Percentiles rank a stretch among this genome's conserved stretches.
These are phyloP conservation scores for Priceomyces fermenticarens DNA, from an alignment of 805 yeast genomes.

Conservation along the genomic window DNA sequence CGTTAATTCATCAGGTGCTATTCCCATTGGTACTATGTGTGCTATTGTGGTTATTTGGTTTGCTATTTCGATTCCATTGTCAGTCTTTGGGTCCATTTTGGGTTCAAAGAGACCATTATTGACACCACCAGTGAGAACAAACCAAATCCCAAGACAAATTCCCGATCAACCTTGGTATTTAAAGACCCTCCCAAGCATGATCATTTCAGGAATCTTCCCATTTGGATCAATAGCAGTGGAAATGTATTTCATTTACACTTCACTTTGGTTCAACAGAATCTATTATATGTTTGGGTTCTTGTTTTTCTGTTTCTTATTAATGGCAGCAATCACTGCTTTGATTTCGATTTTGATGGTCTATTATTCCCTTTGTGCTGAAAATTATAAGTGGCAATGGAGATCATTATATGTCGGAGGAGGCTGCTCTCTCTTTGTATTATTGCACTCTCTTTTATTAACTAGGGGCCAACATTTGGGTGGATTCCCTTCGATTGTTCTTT, in stretches of 20 bases:
- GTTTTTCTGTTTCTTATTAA: conserved; percentile 80
- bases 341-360: conserved; percentile 80
- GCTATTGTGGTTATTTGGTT: conserved; percentile 86
- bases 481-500: conserved; percentile 70
- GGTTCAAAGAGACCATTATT: conserved; percentile 62
- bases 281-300: conserved; percentile 98
- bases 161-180: conserved; percentile 88
- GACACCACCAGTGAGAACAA: conserved; percentile 80
- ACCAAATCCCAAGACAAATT: conserved; percentile 94
- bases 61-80: conserved; percentile 76
- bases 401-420: conserved; percentile 86
- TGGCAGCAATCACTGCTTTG: conserved; percentile 76
- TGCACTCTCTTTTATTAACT: conserved; percentile 76
- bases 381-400: conserved; percentile 98
- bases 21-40: conserved; percentile 85
- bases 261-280: conserved; percentile 90
- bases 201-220: conserved; percentile 88
- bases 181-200: conserved; percentile 60
- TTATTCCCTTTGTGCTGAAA: conserved; percentile 82
- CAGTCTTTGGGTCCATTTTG: conserved; percentile 76
- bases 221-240: conserved; percentile 94
- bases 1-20: conserved; percentile 87
- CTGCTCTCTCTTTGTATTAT: conserved; percentile 76
- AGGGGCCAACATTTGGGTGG: conserved; percentile 65
- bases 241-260: conserved; percentile 85